Conservation (phyloP, 495 filamentous ascomycete genomes). For the Lasiosphaeria ovina region DNA sequence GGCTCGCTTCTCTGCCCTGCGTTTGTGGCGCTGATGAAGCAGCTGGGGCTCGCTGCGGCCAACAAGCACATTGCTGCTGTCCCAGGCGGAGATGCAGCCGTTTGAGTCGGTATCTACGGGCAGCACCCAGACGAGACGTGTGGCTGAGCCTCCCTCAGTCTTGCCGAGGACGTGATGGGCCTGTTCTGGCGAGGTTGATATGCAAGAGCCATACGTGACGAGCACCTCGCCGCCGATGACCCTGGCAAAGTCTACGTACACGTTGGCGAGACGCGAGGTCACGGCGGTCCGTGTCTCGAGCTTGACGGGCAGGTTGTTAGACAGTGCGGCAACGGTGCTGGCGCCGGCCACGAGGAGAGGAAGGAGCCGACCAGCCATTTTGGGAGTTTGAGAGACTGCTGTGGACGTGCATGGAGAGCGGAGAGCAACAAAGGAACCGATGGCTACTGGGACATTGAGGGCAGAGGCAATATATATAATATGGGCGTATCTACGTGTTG, state of each 20-base stretch:
- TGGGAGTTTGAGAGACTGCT: not conserved
- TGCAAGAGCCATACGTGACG: conserved; percentile 44
- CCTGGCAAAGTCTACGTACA: conserved; percentile 37
- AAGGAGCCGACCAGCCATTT: not conserved
- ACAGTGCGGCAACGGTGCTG: conserved; percentile 9
- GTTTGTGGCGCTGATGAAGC: conserved; percentile 28
- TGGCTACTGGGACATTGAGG: too few relatives aligned
- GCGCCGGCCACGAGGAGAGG: conserved; percentile 13
- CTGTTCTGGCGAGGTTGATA: conserved; percentile 13
- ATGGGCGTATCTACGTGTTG: too few relatives aligned
- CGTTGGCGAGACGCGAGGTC: conserved; percentile 45
- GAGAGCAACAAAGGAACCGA: too few relatives aligned
- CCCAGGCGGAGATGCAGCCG: conserved; percentile 57
- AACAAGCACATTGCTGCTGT: conserved; percentile 34
- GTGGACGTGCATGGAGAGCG: too few relatives aligned
- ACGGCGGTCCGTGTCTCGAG: conserved; percentile 37
- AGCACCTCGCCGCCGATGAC: conserved; percentile 30
- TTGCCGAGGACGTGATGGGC: conserved; percentile 36
- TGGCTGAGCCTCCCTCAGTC: conserved; percentile 20
- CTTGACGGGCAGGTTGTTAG: conserved; percentile 28
- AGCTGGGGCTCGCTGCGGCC: conserved; percentile 45
- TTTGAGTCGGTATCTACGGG: conserved; percentile 41
- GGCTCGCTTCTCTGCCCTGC: conserved; percentile 27
- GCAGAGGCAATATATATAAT: too few relatives aligned
- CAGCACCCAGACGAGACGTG: conserved; percentile 53